phyloP scores from a whole-genome alignment of 768 basidiomycete species.

The Psilocybe tampanensis region DNA sequence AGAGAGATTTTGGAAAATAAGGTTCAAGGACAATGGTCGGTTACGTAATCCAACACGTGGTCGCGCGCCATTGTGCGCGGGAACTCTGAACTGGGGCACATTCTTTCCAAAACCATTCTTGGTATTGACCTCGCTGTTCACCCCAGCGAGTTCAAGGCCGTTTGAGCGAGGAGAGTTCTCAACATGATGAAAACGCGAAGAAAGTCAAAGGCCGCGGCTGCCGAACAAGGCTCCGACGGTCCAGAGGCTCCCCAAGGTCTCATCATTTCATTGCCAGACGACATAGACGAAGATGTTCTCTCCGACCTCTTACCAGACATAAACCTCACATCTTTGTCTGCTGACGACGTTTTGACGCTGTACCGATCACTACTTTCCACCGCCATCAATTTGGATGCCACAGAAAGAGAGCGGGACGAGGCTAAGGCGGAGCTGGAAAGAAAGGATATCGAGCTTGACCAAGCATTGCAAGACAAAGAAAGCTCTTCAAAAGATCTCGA shows the following conservation, averaged over 20 bases:
- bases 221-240: conserved; percentile 31
- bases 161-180: conserved; percentile 1
- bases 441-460: conserved; percentile 84
- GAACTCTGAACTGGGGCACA: background rate
- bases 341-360: conserved; percentile 61
- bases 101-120: conserved; percentile 8
- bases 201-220: conserved; percentile 58
- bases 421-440: conserved; percentile 64
- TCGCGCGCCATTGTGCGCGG: conserved; percentile 22
- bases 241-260: conserved; percentile 38
- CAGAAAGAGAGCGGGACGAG: conserved; percentile 70
- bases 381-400: conserved; percentile 52
- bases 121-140: conserved; percentile 36
- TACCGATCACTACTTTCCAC: conserved; percentile 67
- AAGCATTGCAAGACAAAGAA: conserved; percentile 80
- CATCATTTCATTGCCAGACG: conserved; percentile 58
- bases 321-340: conserved; percentile 54
- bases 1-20: conserved; percentile 33
- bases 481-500: conserved; percentile 60
- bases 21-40: conserved; percentile 31
- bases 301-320: conserved; percentile 62
- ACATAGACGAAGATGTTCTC: conserved; percentile 66
- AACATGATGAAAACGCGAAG: conserved; percentile 57
- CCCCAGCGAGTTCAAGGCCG: conserved; percentile 34
- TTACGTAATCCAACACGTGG: conserved; percentile 36